Evolutionary conservation across 108 stramenopile genomes (phyloP).

Genomic region (Stephanodiscus triporus): DNA sequence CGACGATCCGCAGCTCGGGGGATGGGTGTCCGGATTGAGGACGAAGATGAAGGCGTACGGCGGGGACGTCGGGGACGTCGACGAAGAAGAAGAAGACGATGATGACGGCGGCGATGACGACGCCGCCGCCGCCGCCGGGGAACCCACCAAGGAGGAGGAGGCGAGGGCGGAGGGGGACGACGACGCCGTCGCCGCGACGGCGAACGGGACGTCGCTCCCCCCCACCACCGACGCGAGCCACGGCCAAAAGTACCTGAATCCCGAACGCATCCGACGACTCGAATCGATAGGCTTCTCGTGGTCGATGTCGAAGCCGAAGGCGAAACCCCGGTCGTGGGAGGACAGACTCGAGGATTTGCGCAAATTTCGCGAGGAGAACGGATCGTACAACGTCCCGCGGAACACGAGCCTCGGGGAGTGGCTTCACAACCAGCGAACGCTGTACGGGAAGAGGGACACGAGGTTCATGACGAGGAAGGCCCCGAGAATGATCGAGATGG

Average conservation of each 20-base stretch:
- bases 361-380: not conserved
- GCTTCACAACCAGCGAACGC: conserved; percentile 21
- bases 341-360: not conserved
- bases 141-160: not conserved
- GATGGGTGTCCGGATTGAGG: conserved; percentile 46
- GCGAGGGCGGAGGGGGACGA: not conserved
- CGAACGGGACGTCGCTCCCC: not conserved
- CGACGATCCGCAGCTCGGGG: conserved; percentile 43
- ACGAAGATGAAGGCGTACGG: conserved; percentile 16
- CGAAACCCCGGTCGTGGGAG: conserved; percentile 9
- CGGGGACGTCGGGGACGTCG: not conserved
- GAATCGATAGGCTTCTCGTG: conserved; percentile 12
- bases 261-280: conserved; percentile 16
- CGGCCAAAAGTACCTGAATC: conserved; percentile 1
- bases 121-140: not conserved
- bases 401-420: conserved; percentile 11
- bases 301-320: not conserved
- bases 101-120: not conserved
- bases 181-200: not conserved
- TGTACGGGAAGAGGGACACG: conserved; percentile 17
- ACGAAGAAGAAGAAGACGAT: not conserved
- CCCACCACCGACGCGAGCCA: not conserved
- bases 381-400: conserved; percentile 13
- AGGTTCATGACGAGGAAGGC: conserved; percentile 17
- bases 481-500: conserved; percentile 12